Conservation (phyloP, 257 asterid genomes). For the Striga asiatica region DNA sequence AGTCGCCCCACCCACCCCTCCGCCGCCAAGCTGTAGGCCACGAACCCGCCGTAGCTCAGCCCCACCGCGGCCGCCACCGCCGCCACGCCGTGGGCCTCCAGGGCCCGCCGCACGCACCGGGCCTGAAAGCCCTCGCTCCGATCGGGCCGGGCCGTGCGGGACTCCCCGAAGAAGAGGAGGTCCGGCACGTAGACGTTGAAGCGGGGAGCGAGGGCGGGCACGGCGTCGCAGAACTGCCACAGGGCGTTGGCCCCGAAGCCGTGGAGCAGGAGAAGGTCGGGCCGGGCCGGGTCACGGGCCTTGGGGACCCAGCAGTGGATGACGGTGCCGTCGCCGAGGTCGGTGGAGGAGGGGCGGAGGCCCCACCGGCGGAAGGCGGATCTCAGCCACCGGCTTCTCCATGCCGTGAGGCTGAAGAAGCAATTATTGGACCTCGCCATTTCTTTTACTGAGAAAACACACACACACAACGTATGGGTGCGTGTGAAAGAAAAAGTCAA, state of each 20-base stretch:
- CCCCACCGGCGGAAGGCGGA: slow-evolving; percentile 34
- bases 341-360: slow-evolving; percentile 39
- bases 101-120: slow-evolving; percentile 38
- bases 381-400: slow-evolving; percentile 35
- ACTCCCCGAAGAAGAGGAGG: slow-evolving; percentile 50
- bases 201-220: slow-evolving; percentile 22
- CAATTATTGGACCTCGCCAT: slow-evolving; percentile 20
- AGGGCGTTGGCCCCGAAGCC: slow-evolving; percentile 57
- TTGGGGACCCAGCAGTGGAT: slow-evolving; percentile 58
- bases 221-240: slow-evolving; percentile 60
- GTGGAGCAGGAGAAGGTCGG: slow-evolving; percentile 47
- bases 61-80: slow-evolving; percentile 39
- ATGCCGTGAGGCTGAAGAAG: slow-evolving; percentile 49
- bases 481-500: not conserved
- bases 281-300: slow-evolving; percentile 24
- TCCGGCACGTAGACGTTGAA: slow-evolving; percentile 70
- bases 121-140: slow-evolving; percentile 57
- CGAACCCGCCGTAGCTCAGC: slow-evolving; percentile 71
- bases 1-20: slow-evolving; percentile 45
- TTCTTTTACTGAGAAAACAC: not conserved
- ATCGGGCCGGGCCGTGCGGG: slow-evolving; percentile 43
- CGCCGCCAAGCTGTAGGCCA: slow-evolving; percentile 58
- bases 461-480: not conserved
- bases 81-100: slow-evolving; percentile 42
- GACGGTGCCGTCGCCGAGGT: slow-evolving; percentile 48